Evolutionary conservation across 1,139 yeast species (phyloP), one percentile per base, ranked within the genome.

Genomic region (Geotrichum carabidarum): DNA sequence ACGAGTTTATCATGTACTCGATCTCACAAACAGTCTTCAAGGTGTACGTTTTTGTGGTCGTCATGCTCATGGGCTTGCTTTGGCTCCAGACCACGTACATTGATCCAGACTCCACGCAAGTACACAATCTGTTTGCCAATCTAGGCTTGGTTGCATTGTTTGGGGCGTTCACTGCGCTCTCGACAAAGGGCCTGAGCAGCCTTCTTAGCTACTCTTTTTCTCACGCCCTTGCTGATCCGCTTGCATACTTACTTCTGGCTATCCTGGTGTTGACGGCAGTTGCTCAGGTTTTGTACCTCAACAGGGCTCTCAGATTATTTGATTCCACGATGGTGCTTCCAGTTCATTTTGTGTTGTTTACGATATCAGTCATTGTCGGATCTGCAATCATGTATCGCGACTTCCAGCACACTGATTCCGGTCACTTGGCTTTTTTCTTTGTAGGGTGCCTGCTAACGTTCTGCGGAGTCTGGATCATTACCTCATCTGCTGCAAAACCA

Each of bases 311-410:
- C 45, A 68, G 68, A 37, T 60, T 63, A 14, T 75, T 73, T 55
- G 72, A 72, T 17, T 72, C 77, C 3, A 74, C 78, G 30, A 66
- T 71, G 8, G 79, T 77, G 3, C 73, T 76, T 8, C 79, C 80
- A 0, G 70, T 74, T 40, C 78, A 76, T 60, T 76, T 76, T 63
- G 76, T 71, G 9, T 67, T 74, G 27, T 76, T 76, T 64, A 74
- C 78, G 0, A 58, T 72, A 8, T 69, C 75, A 1, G 76, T 74
- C 6, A 68, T 73, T 38, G 48, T 68, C 5, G 77, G 76, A 11
- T 74, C 78, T 0, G 73, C 71, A 18, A 60, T 72, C 8, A 66
- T 72, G 7, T 74, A 73, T 57, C 67, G 68, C 31, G 78, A 74
- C 54, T 74, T 75, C 54, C 68, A 68, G 7, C 60, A 65, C 43